Conservation (phyloP, 2,329 filamentous ascomycete species). For the Clonostachys byssicola region DNA sequence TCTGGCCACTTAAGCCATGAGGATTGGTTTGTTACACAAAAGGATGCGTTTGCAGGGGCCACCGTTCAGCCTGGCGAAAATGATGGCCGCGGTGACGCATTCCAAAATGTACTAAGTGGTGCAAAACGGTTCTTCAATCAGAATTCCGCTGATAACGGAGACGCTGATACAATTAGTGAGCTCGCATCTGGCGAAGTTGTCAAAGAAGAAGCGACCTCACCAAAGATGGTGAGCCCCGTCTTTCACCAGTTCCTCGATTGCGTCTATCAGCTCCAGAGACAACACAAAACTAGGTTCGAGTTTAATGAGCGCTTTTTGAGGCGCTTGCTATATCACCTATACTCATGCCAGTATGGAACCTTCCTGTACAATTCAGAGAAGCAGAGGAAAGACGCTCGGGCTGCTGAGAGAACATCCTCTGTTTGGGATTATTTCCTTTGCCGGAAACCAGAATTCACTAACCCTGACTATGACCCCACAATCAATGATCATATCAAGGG, state of each 20-base stretch:
- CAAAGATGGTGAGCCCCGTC: constrained; percentile 91
- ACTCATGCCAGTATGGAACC: constrained; percentile 94
- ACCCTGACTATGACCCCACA: constrained; percentile 69
- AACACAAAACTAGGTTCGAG: constrained; percentile 86
- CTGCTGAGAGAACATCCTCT: constrained; percentile 70
- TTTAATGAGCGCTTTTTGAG: constrained; percentile 93
- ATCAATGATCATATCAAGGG: constrained; percentile 77
- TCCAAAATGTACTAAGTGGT: constrained; percentile 84
- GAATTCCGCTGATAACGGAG: constrained; percentile 52
- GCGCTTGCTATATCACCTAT: constrained; percentile 85
- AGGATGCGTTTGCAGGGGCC: constrained; percentile 66
- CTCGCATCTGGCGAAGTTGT: constrained; percentile 31
- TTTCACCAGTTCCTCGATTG: constrained; percentile 98
- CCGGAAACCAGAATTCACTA: constrained; percentile 75
- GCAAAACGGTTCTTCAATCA: constrained; percentile 84
- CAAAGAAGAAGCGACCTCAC: constrained; percentile 66
- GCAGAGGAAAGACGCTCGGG: constrained; percentile 68
- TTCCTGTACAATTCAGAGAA: constrained; percentile 96
- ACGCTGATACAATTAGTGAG: constrained; percentile 50
- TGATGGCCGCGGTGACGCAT: constrained; percentile 64
- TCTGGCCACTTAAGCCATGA: constrained; percentile 84
- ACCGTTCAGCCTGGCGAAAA: constrained; percentile 58
- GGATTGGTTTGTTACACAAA: constrained; percentile 89
- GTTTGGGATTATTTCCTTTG: constrained; percentile 96
- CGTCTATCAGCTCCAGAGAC: constrained; percentile 82